Evolutionary conservation across 306 rosid species (phyloP), one percentile per base, ranked within the genome.

Genomic region (Begonia masoniana): DNA sequence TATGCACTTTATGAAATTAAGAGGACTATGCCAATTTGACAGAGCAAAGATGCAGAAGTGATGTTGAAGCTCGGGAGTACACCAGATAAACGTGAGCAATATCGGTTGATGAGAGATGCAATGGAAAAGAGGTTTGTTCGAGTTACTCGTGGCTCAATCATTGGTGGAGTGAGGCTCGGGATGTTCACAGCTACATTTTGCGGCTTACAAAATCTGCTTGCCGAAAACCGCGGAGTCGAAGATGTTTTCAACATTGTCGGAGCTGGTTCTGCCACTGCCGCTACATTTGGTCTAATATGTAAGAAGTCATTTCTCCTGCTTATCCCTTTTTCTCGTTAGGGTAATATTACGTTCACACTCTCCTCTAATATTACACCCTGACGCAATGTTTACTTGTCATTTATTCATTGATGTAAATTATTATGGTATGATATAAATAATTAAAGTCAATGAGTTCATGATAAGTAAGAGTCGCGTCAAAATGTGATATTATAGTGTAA

Each of bases 1-100:
- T 45, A 12, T 51, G 12, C 47, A 51, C 16, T 41, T 24, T 45
- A 66, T 15, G 41, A 43, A 65, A 10, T 59, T 68, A 53, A 55
- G 53, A 60, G 66, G 48, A 53, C 31, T 50, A 43, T 64, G 47
- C 45, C 42, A 55, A 62, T 76, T 77, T 71, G 52, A 57, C 68
- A 85, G 96, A 83, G 97, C 75, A 91, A 91, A 76, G 96, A 91
- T 77, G 96, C 97, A 15, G 95, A 85, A 74, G 88, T 85, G 10
- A 71, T 80, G 83, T 70, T 83, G 88, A 83, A 85, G 72, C 88
- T 83, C 59, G 97, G 97, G 62, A 88, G 95, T 71, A 88, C 95
- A 36, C 79, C 80, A 43, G 97, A 88, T 66, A 88, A 88, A 71
- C 93, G 97, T 11, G 94, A 76, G 56, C 95, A 88, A 58, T 39